These are phyloP conservation scores for Colletotrichum liaoningense DNA, from an alignment of 2,329 filamentous ascomycete genomes.

Conservation along the genomic window DNA sequence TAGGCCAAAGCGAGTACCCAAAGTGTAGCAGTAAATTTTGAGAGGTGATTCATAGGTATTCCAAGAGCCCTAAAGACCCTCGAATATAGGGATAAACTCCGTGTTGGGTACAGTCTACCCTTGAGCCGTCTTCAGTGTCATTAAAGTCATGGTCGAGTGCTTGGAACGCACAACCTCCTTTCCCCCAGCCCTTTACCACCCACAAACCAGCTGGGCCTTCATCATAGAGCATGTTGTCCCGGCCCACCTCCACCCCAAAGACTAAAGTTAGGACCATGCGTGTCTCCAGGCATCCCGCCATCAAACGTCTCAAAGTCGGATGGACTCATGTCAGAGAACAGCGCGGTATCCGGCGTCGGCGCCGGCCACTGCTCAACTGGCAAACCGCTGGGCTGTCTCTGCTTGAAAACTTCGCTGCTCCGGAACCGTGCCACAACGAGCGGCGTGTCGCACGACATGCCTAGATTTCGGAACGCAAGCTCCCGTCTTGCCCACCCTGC, in stretches of 20 bases:
- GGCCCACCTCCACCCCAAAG: too few relatives aligned
- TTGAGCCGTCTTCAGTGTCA: not conserved
- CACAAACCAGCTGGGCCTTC: too few relatives aligned
- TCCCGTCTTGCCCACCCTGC: slow-evolving; percentile 65
- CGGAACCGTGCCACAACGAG: slow-evolving; percentile 58
- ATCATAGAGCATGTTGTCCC: not conserved
- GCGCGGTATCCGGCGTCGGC: not conserved
- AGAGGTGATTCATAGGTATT: not conserved
- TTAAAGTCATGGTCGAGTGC: not conserved
- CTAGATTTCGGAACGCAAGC: slow-evolving; percentile 49
- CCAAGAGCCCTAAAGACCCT: not conserved
- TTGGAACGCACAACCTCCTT: too few relatives aligned
- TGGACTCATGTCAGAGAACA: not conserved
- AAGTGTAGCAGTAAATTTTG: not conserved
- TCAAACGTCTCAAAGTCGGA: not conserved
- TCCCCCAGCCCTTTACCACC: too few relatives aligned
- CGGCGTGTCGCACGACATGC: slow-evolving; percentile 54
- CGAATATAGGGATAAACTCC: not conserved
- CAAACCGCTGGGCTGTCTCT: not conserved
- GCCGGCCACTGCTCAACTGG: not conserved
- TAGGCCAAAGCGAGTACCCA: not conserved
- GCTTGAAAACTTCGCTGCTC: slow-evolving; percentile 39
- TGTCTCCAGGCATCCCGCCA: not conserved
- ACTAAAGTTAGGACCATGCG: not conserved
- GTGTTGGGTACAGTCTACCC: not conserved